Evolutionary conservation across 2,329 filamentous ascomycete genomes (phyloP), one percentile per base, ranked within the genome.

Genomic region (Cryphonectria naterciae): DNA sequence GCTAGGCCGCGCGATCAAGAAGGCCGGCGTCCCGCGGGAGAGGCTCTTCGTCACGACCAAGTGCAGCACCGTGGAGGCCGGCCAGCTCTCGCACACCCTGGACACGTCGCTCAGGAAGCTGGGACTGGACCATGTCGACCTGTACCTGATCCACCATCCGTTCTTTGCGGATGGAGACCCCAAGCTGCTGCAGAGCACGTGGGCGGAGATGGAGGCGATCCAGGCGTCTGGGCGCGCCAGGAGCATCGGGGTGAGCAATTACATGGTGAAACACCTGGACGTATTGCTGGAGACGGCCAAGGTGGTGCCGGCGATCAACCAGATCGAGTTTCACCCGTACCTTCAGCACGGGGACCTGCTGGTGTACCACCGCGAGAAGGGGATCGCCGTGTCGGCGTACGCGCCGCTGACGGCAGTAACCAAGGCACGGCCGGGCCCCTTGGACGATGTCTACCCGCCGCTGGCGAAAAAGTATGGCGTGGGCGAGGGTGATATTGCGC

Each of bases 281-380:
- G 77, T 81, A 2, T 77, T 91, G 58, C 81, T 91, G 2, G 78
- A 85, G 77, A 88, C 89, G 6, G 89, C 90, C 66, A 87, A 85
- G 75, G 79, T 92, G 72, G 78, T 83, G 3, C 93, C 93, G 0
- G 89, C 88, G 8, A 87, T 92, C 73, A 95, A 95, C 82, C 93
- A 96, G 84, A 92, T 95, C 77, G 93, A 95, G 83, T 90, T 88
- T 77, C 92, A 96, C 80, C 92, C 93, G 0, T 93, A 93, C 78
- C 83, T 92, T 67, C 91, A 92, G 80, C 91, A 92, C 78, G 84
- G 83, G 7, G 65, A 80, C 67, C 76, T 85, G 17, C 74, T 85
- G 17, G 74, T 79, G 13, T 85, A 81, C 76, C 81, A 79, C 74
- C 78, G 78, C 54, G 74, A 81, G 56, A 78, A 84, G 69, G 75